Evolutionary conservation across 495 filamentous ascomycete species (phyloP).

Genomic region (Sphaerosporella brunnea): DNA sequence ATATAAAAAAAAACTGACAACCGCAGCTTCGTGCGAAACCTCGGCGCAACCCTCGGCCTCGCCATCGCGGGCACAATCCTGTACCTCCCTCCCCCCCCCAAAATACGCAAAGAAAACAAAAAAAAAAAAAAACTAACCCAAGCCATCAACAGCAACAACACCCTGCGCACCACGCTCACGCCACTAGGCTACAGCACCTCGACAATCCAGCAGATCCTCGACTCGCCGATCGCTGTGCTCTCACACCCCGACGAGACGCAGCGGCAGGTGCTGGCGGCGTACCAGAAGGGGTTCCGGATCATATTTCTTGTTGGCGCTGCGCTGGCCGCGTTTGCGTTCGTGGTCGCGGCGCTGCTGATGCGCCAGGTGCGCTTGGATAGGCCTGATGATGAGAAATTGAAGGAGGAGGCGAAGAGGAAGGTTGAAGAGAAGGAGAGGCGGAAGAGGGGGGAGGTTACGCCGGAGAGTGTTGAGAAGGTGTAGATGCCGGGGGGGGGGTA

Average conservation of each 20-base stretch:
- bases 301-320: slow-evolving; percentile 35
- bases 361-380: slow-evolving; percentile 32
- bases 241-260: slow-evolving; percentile 21
- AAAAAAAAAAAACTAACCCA: no score
- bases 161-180: slow-evolving; percentile 28
- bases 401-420: slow-evolving; percentile 30
- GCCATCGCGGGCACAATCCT: slow-evolving; percentile 37
- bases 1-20: neutral
- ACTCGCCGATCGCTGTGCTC: neutral
- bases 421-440: slow-evolving; percentile 8
- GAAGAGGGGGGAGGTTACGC: slow-evolving; percentile 9
- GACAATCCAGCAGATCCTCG: slow-evolving; percentile 25
- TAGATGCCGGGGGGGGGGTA: no score
- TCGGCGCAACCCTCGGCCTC: slow-evolving; percentile 37
- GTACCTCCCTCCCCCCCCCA: slow-evolving; percentile 13
- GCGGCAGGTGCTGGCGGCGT: slow-evolving; percentile 31
- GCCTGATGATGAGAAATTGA: slow-evolving; percentile 33
- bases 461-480: neutral
- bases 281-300: slow-evolving; percentile 33
- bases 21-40: slow-evolving; percentile 34
- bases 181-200: slow-evolving; percentile 23
- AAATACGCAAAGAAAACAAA: neutral
- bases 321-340: slow-evolving; percentile 32
- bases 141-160: slow-evolving; percentile 31
- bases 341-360: slow-evolving; percentile 32